These are phyloP conservation scores for Hypsizygus marmoreus DNA, from an alignment of 768 basidiomycete species.

Conservation along the genomic window DNA sequence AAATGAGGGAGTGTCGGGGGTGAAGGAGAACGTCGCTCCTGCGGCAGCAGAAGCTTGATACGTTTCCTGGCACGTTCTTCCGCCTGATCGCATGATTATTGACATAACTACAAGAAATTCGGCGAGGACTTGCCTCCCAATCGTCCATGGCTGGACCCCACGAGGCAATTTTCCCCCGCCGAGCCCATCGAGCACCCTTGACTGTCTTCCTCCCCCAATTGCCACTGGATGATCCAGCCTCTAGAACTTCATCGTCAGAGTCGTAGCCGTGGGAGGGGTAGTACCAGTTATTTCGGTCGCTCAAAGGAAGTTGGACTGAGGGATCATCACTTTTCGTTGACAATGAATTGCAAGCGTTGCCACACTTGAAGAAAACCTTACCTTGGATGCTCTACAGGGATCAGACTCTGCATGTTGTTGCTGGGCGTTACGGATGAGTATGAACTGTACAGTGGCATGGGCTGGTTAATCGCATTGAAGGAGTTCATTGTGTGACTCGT, in stretches of 20 bases:
- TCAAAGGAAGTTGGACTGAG: conserved; percentile 43
- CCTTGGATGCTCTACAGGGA: conserved; percentile 26
- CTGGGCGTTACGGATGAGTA: conserved; percentile 6
- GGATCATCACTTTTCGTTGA: conserved; percentile 12
- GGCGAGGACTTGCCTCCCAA: conserved; percentile 65
- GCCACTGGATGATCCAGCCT: conserved; percentile 52
- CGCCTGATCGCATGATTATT: conserved; percentile 44
- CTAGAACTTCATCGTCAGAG: conserved; percentile 60
- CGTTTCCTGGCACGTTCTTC: conserved; percentile 86
- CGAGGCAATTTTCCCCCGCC: conserved; percentile 76
- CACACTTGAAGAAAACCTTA: conserved; percentile 14
- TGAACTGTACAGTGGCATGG: no score
- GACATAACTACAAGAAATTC: conserved; percentile 4
- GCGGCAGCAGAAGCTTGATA: conserved; percentile 66
- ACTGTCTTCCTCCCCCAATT: conserved; percentile 86
- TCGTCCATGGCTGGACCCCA: conserved; percentile 88
- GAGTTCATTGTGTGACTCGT: no score
- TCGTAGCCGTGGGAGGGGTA: conserved; percentile 79
- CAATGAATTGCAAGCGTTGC: not conserved
- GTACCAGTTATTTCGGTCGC: conserved; percentile 81
- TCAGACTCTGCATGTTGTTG: conserved; percentile 3
- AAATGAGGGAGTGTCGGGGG: conserved; percentile 77
- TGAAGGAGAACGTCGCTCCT: conserved; percentile 64
- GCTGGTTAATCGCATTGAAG: no score
- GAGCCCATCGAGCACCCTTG: conserved; percentile 79